Base-by-base conservation (phyloP, 2,329 filamentous ascomycete species). In the Pezicula radicicola region DNA sequence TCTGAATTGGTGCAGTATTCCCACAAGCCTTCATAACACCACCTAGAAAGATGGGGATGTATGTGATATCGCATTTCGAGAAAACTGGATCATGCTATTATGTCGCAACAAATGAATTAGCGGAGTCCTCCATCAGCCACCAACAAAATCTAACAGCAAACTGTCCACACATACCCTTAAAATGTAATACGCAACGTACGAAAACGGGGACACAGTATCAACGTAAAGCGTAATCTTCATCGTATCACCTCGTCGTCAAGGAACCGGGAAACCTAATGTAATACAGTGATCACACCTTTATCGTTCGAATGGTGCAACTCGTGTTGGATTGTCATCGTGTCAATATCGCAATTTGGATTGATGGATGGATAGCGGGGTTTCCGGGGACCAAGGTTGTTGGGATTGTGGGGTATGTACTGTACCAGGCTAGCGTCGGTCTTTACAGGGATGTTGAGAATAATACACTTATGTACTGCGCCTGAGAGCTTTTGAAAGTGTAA, bases 161-260 rank as follows among this genome's bases (percentile, higher is more conserved):
- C 40, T 45, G 6, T 35, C 40, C 13, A 19, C 19, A 66, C 76
- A 57, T 69, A 81, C 80, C 63, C 73, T 70, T 27, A 79, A 64
- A 33, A 82, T 66, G 59, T 79, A 75, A 63, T 81, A 85, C 3
- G 77, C 81, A 51, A 83, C 71, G 59, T 84, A 85, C 1, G 72
- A 78, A 64, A 85, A 85, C 1, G 82, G 82, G 54, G 75, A 79
- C 21, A 85, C 73, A 10, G 82, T 71, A 67, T 85, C 81, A 43
- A 84, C 64, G 58, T 79, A 84, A 13, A 85, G 68, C 0, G 76
- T 81, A 48, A 85, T 71, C 46, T 59, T 62, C 12, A 41, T 48
- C 8, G 10, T 44, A 15, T 27, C 39, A 13, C n/a, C 35, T 33
- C 15, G 37, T 43, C 21, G 21, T 39, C 19, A 50, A 36, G 33